These are phyloP conservation scores for Coniochaeta ligniaria DNA, from an alignment of 2,329 filamentous ascomycete species.

Conservation along the genomic window DNA sequence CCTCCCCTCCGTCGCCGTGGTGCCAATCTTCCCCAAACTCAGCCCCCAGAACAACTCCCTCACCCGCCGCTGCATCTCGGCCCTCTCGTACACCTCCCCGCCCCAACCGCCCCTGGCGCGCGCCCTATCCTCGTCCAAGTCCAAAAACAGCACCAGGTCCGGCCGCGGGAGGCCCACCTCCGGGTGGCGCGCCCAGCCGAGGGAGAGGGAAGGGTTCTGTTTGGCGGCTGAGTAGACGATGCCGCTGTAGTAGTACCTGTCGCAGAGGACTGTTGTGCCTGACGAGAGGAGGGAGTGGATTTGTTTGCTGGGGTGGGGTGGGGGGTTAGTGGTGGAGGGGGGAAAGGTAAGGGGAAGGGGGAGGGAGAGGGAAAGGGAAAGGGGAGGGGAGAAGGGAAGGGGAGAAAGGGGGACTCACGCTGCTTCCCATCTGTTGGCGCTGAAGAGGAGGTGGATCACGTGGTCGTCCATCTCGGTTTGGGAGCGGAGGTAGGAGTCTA, in stretches of 20 bases:
- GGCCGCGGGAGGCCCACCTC: constrained; percentile 83
- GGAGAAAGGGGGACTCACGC: constrained; percentile 35
- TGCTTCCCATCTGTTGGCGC: constrained; percentile 83
- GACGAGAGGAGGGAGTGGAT: constrained; percentile 46
- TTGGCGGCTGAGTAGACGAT: constrained; percentile 92
- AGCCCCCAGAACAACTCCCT: constrained; percentile 62
- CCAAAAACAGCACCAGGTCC: constrained; percentile 81
- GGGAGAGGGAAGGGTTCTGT: constrained; percentile 57
- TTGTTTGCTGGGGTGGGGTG: constrained; percentile 22
- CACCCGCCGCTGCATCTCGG: constrained; percentile 74
- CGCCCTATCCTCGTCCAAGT: constrained; percentile 68
- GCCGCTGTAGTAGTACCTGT: constrained; percentile 93
- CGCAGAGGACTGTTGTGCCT: constrained; percentile 74
- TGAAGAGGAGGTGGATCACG: constrained; percentile 83
- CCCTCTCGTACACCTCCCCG: constrained; percentile 79
- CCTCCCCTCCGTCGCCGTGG: constrained; percentile 7
- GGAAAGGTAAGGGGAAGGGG: neutral
- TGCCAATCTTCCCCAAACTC: constrained; percentile 34
- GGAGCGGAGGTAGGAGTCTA: constrained; percentile 73
- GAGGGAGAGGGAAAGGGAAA: neutral
- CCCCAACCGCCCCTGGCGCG: constrained; percentile 79
- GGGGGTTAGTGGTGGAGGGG: neutral
- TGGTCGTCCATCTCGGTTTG: constrained; percentile 73
- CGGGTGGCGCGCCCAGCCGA: constrained; percentile 77
- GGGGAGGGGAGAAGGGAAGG: neutral